Conservation (phyloP, 1,284 basidiomycete genomes). For the Boletus semigastroideus region DNA sequence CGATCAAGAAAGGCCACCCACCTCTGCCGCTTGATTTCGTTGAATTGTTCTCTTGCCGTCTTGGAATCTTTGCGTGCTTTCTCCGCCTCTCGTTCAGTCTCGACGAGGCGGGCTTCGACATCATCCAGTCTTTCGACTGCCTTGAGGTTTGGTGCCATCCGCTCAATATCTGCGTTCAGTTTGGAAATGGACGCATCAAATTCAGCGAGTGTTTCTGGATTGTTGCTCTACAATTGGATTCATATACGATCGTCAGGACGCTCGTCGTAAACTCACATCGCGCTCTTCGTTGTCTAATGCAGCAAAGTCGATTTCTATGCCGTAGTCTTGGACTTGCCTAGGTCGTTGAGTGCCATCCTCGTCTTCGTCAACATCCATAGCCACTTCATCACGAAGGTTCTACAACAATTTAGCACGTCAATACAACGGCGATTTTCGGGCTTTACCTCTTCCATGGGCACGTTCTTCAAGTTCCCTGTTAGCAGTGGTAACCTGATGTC, state of each 20-base stretch:
- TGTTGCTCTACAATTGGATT: slow-evolving; percentile 52
- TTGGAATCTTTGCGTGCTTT: slow-evolving; percentile 84
- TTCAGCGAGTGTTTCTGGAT: slow-evolving; percentile 66
- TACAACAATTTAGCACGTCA: slow-evolving; percentile 29
- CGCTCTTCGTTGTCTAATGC: slow-evolving; percentile 82
- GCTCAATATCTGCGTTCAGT: slow-evolving; percentile 83
- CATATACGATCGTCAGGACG: background rate
- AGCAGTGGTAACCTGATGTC: slow-evolving; percentile 85
- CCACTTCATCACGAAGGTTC: slow-evolving; percentile 81
- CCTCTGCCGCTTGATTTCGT: slow-evolving; percentile 83
- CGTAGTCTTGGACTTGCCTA: slow-evolving; percentile 77
- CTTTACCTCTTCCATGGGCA: slow-evolving; percentile 91
- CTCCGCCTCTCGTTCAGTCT: slow-evolving; percentile 76
- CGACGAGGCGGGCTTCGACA: slow-evolving; percentile 76
- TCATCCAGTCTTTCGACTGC: slow-evolving; percentile 94
- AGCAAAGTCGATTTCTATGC: slow-evolving; percentile 88
- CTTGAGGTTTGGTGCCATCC: slow-evolving; percentile 96
- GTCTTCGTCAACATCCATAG: slow-evolving; percentile 89
- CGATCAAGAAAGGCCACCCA: slow-evolving; percentile 33
- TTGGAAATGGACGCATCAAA: slow-evolving; percentile 79
- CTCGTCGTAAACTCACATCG: slow-evolving; percentile 46
- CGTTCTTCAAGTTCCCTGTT: slow-evolving; percentile 77
- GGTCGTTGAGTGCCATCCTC: slow-evolving; percentile 75
- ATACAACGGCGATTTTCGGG: background rate
- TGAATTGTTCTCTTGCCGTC: slow-evolving; percentile 87